Conservation (phyloP, 2,329 filamentous ascomycete genomes). For the Fusarium secorum region DNA sequence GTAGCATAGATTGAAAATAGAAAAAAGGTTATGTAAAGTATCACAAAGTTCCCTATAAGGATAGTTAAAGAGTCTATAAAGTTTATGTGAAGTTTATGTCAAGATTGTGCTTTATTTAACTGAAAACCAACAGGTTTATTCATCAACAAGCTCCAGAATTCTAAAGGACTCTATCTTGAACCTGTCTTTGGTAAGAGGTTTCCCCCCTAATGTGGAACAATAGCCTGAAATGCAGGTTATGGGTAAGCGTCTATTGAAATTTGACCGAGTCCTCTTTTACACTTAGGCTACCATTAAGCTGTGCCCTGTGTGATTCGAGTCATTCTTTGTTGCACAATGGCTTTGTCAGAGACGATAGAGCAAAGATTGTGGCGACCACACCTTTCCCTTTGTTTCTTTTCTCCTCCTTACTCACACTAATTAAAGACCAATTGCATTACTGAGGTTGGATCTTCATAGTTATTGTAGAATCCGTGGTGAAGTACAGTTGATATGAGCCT, state of each 20-base stretch:
- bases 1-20: not conserved
- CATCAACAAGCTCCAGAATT: not conserved
- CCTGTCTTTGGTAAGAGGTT: not conserved
- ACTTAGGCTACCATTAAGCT: not conserved
- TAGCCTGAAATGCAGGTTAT: not conserved
- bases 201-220: not conserved
- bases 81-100: not conserved
- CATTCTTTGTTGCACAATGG: not conserved
- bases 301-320: not conserved
- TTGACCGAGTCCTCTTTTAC: not conserved
- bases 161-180: not conserved
- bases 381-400: not conserved
- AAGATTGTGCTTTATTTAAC: not conserved
- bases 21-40: not conserved
- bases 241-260: not conserved
- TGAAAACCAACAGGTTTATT: not conserved
- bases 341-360: not conserved
- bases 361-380: not conserved
- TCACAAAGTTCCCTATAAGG: not conserved
- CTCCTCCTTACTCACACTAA: not conserved
- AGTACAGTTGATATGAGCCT: not conserved
- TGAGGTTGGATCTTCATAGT: rapidly evolving
- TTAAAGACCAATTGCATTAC: not conserved
- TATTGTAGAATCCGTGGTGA: rapidly evolving
- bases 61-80: rapidly evolving